A percentile compares a stretch with the other conserved stretches of the same genome.
phyloP scores from a whole-genome alignment of 495 filamentous ascomycete genomes.

The Cercophora samala region DNA sequence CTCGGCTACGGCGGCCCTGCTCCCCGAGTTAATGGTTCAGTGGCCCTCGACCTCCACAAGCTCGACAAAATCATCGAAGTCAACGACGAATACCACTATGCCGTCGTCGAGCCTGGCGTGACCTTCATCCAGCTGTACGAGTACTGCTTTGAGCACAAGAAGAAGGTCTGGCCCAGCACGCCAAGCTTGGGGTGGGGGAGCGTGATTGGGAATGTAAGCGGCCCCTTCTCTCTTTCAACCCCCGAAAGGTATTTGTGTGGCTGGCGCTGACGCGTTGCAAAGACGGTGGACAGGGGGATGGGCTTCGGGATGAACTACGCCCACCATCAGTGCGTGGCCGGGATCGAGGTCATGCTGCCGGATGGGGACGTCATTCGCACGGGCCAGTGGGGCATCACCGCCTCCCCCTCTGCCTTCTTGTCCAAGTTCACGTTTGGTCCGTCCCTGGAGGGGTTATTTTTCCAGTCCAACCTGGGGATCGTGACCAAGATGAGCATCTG shows the following conservation, averaged over 20 bases:
- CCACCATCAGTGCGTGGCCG: slow-evolving; percentile 48
- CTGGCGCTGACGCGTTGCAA: not conserved
- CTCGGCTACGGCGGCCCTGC: slow-evolving; percentile 57
- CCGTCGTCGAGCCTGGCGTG: slow-evolving; percentile 56
- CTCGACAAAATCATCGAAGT: slow-evolving; percentile 58
- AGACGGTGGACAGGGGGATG: slow-evolving; percentile 43
- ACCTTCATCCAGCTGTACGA: slow-evolving; percentile 53
- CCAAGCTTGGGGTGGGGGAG: slow-evolving; percentile 58
- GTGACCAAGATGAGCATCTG: slow-evolving; percentile 50
- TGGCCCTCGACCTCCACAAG: slow-evolving; percentile 53
- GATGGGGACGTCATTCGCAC: slow-evolving; percentile 48
- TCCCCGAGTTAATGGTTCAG: slow-evolving; percentile 48
- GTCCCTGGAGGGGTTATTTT: slow-evolving; percentile 48
- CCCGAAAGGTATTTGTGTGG: not conserved
- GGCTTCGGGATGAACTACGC: slow-evolving; percentile 48
- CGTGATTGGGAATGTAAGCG: slow-evolving; percentile 51
- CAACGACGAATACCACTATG: slow-evolving; percentile 51
- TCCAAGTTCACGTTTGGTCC: slow-evolving; percentile 50
- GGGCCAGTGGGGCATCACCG: slow-evolving; percentile 48
- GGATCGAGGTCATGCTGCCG: slow-evolving; percentile 51
- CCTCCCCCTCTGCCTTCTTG: slow-evolving; percentile 40
- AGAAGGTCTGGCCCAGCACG: slow-evolving; percentile 53
- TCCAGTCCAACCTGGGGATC: slow-evolving; percentile 49
- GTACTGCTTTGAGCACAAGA: slow-evolving; percentile 46
- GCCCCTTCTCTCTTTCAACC: not conserved